A percentile compares a stretch with the other conserved stretches of the same genome.
phyloP scores from a whole-genome alignment of 2,329 filamentous ascomycete species.

The Phaeophleospora eucalypticola region DNA sequence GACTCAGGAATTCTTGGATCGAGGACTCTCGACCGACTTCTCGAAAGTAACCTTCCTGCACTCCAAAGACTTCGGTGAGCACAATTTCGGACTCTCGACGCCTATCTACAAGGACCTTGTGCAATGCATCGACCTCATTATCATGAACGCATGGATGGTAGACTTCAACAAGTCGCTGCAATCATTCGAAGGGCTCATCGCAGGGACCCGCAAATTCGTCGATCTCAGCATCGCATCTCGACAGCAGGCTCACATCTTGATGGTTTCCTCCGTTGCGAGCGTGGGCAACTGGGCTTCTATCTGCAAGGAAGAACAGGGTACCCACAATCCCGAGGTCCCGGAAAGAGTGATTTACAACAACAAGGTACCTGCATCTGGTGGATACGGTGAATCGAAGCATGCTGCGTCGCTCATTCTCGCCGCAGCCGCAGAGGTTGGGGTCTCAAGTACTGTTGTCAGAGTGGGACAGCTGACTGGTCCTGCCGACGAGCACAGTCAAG shows the following conservation, averaged over 20 bases:
- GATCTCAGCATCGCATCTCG: constrained; percentile 11
- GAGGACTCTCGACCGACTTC: constrained; percentile 16
- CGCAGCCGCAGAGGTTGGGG: constrained; percentile 19
- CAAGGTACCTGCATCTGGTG: no score
- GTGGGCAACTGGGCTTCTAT: no score
- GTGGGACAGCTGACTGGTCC: constrained; percentile 19
- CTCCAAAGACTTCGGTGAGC: constrained; percentile 10
- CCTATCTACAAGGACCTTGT: constrained; percentile 14
- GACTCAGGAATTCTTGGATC: no score
- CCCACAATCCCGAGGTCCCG: no score
- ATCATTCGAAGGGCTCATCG: constrained; percentile 24
- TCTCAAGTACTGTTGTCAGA: constrained; percentile 8
- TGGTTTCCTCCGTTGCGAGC: no score
- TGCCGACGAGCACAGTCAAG: constrained; percentile 19
- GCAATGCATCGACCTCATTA: constrained; percentile 18
- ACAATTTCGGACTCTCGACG: constrained; percentile 15
- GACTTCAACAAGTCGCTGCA: constrained; percentile 30
- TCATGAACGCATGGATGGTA: constrained; percentile 34
- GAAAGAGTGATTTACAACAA: no score
- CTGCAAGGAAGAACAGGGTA: no score
- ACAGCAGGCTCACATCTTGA: no score
- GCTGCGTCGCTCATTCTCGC: constrained; percentile 28
- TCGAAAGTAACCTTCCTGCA: constrained; percentile 20
- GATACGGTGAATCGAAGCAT: constrained; percentile 35
- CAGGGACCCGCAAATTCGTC: constrained; percentile 17